A percentile compares a stretch with the other conserved stretches of the same genome.
These are phyloP conservation scores for Colletotrichum lindemuthianum DNA, from an alignment of 2,329 filamentous ascomycete species.

Conservation along the genomic window DNA sequence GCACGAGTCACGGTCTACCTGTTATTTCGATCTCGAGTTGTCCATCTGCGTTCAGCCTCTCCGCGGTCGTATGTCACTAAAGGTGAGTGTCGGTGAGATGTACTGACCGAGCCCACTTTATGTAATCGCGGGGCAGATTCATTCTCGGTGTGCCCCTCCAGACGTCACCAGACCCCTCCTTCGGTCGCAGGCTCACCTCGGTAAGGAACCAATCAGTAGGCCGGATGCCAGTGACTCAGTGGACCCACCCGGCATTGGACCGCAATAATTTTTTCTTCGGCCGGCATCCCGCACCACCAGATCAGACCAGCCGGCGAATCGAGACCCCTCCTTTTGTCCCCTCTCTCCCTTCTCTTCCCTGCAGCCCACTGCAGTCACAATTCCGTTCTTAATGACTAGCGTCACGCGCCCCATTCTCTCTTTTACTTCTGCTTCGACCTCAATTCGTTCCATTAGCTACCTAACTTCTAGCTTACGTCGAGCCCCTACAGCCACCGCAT, in stretches of 20 bases:
- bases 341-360: conserved; percentile 9
- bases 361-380: conserved; percentile 3
- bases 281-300: conserved; percentile 12
- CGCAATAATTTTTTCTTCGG: conserved; percentile 31
- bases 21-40: too few species aligned
- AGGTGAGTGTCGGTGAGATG: not conserved
- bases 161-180: conserved; percentile 21
- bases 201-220: conserved; percentile 1
- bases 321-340: conserved; percentile 27
- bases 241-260: not conserved
- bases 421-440: conserved; percentile 19
- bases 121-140: not conserved
- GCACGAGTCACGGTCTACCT: too few species aligned
- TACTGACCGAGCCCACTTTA: not conserved
- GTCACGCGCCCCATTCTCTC: conserved; percentile 29
- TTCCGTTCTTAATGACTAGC: conserved; percentile 32
- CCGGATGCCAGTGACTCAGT: conserved; percentile 26
- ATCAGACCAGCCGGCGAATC: conserved; percentile 22
- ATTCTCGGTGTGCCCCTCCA: conserved; percentile 1
- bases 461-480: conserved; percentile 9
- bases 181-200: not conserved
- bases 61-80: not conserved
- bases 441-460: conserved; percentile 22
- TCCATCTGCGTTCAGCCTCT: too few species aligned
- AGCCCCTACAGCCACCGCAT: conserved; percentile 16